A percentile compares a stretch with the other conserved stretches of the same genome.
These are phyloP conservation scores for Lipomyces starkeyi DNA, from an alignment of 805 yeast species.

Conservation along the genomic window DNA sequence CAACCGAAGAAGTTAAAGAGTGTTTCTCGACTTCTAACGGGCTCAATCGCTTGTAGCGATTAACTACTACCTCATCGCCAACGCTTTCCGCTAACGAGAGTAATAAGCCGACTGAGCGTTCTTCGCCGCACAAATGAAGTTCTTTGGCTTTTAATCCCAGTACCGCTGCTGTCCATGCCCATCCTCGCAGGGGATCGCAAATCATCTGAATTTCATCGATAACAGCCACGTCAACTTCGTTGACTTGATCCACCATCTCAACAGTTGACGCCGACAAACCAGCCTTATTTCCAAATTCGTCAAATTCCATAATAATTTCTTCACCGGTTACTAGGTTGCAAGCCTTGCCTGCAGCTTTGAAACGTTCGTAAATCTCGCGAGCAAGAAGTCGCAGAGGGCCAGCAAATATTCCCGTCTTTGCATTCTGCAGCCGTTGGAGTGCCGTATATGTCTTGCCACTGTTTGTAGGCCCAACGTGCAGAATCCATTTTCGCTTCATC, in stretches of 20 bases:
- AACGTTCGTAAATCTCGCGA: conserved; percentile 85
- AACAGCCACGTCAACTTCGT: conserved; percentile 81
- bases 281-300: conserved; percentile 71
- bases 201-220: conserved; percentile 98
- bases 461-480: conserved; percentile 98
- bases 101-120: conserved; percentile 74
- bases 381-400: conserved; percentile 93
- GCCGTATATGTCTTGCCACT: conserved; percentile 94
- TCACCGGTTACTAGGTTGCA: conserved; percentile 97
- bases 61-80: conserved; percentile 80
- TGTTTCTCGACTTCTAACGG: conserved; percentile 60
- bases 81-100: conserved; percentile 64
- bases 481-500: conserved; percentile 74
- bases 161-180: conserved; percentile 93
- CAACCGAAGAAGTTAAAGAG: conserved; percentile 46
- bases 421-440: conserved; percentile 64
- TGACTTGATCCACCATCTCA: conserved; percentile 82
- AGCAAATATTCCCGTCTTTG: conserved; percentile 84
- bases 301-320: conserved; percentile 76
- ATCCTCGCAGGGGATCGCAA: conserved; percentile 76
- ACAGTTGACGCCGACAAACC: conserved; percentile 84
- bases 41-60: conserved; percentile 76
- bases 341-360: conserved; percentile 64
- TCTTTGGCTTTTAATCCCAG: conserved; percentile 86
- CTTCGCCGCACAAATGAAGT: conserved; percentile 93